These are phyloP conservation scores for Excoecaria cochinchinensis DNA, from an alignment of 345 rosid genomes.

Conservation along the genomic window DNA sequence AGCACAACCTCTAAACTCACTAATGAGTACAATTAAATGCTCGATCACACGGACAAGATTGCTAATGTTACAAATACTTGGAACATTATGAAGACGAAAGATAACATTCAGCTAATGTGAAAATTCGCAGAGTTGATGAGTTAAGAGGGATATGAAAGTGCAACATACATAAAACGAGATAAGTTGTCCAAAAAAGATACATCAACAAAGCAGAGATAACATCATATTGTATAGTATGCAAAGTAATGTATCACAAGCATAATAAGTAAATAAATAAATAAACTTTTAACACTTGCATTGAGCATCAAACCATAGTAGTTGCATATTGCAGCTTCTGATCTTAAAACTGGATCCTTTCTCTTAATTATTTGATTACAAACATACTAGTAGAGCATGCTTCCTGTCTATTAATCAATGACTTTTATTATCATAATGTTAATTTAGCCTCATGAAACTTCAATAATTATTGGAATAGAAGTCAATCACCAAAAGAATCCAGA, in stretches of 20 bases:
- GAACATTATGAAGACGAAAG: neutral
- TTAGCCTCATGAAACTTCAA: neutral
- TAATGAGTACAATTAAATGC: slow-evolving; percentile 11
- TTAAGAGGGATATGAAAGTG: neutral
- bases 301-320: neutral
- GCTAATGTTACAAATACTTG: neutral
- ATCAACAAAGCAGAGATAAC: neutral
- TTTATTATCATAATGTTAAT: neutral
- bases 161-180: neutral
- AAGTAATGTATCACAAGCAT: neutral
- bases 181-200: neutral
- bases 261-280: neutral
- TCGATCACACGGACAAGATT: neutral
- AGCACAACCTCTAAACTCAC: slow-evolving; percentile 24
- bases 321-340: neutral
- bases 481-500: neutral
- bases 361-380: neutral
- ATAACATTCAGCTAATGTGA: neutral
- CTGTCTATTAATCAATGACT: neutral
- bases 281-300: neutral
- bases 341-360: neutral
- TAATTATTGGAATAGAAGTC: neutral
- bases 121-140: neutral
- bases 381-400: neutral
- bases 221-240: neutral